Evolutionary conservation across 495 filamentous ascomycete genomes (phyloP).

Genomic region (Clohesyomyces aquaticus): DNA sequence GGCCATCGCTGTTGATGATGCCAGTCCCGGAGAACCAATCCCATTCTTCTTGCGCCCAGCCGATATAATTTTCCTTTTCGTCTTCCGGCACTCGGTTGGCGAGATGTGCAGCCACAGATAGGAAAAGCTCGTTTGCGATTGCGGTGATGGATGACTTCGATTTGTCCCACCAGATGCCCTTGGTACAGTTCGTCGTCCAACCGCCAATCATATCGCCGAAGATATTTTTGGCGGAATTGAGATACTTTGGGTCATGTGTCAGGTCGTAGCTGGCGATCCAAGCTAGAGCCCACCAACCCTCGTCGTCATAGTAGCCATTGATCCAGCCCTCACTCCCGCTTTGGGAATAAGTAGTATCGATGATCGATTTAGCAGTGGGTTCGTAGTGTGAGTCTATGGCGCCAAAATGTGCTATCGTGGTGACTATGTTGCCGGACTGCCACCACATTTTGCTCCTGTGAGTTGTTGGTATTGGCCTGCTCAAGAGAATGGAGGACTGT

Average conservation of each 20-base stretch:
- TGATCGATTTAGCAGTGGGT: constrained; percentile 26
- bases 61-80: constrained; percentile 57
- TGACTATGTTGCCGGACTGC: constrained; percentile 35
- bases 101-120: constrained; percentile 50
- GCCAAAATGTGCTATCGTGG: constrained; percentile 25
- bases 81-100: constrained; percentile 60
- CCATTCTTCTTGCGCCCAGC: constrained; percentile 63
- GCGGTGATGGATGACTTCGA: constrained; percentile 43
- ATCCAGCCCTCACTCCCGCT: constrained; percentile 26
- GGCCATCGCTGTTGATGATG: constrained; percentile 66
- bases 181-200: constrained; percentile 29
- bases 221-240: constrained; percentile 58
- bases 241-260: constrained; percentile 41
- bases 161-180: constrained; percentile 40
- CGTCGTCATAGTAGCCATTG: constrained; percentile 48
- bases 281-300: constrained; percentile 46
- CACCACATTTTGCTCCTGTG: constrained; percentile 30
- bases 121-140: constrained; percentile 41
- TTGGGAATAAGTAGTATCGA: constrained; percentile 36
- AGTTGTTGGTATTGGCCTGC: background rate
- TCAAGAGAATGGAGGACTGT: background rate
- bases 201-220: constrained; percentile 59
- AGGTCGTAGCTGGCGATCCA: constrained; percentile 46
- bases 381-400: constrained; percentile 22
- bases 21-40: constrained; percentile 68